Evolutionary conservation across 495 filamentous ascomycete species (phyloP).

Genomic region (Podospora sp.): DNA sequence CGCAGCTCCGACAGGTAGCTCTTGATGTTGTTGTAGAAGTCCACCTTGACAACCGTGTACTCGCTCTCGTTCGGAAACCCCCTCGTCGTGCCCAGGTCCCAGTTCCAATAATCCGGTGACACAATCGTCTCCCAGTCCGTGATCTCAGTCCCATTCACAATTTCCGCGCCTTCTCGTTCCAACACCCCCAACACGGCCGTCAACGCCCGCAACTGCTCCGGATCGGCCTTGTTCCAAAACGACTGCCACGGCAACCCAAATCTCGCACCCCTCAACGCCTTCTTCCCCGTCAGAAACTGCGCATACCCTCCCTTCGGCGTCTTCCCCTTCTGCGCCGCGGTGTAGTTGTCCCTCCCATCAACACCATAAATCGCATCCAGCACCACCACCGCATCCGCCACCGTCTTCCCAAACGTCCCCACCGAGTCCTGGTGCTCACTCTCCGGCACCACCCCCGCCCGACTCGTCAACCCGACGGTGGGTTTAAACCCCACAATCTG

Average conservation of each 20-base stretch:
- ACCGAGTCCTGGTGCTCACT: constrained; percentile 67
- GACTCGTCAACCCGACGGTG: constrained; percentile 68
- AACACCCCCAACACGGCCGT: constrained; percentile 58
- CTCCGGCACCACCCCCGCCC: constrained; percentile 67
- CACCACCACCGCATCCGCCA: constrained; percentile 65
- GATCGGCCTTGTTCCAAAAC: constrained; percentile 64
- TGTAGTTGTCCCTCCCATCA: constrained; percentile 48
- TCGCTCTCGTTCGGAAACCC: constrained; percentile 71
- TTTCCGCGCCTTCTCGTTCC: constrained; percentile 61
- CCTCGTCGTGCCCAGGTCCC: constrained; percentile 67
- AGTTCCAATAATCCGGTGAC: constrained; percentile 67
- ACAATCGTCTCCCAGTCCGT: constrained; percentile 63
- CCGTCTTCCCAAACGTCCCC: constrained; percentile 65
- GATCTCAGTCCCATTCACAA: constrained; percentile 72
- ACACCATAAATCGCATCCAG: constrained; percentile 65
- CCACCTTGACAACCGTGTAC: constrained; percentile 70
- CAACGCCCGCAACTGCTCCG: constrained; percentile 55
- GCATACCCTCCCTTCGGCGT: constrained; percentile 58
- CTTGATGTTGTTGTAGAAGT: constrained; percentile 76
- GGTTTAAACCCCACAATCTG: constrained; percentile 65
- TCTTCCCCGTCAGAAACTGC: constrained; percentile 55
- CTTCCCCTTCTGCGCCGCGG: constrained; percentile 52
- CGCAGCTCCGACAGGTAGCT: constrained; percentile 65
- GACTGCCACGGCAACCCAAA: constrained; percentile 73
- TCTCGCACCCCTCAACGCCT: constrained; percentile 58